Base-by-base conservation (phyloP, 2,329 filamentous ascomycete genomes). In the Colletotrichum chlorophyti region DNA sequence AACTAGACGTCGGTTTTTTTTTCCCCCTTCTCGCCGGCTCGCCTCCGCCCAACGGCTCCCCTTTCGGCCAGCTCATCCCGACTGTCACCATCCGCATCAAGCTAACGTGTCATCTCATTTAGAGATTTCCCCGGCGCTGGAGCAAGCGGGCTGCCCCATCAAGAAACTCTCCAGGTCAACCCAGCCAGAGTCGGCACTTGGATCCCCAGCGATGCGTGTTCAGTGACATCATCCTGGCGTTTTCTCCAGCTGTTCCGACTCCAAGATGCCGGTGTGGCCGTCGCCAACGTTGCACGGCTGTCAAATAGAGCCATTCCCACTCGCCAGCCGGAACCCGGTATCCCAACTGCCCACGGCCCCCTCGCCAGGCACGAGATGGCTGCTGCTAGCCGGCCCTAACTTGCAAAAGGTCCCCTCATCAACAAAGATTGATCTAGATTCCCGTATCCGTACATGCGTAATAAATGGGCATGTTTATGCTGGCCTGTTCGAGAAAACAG, bases 131-230 rank as follows among this genome's bases (percentile, higher is more conserved):
- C 57, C 51, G 23, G 37, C 23, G 32, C 52, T 59, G 51, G 43
- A 40, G 53, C 51, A 43, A 50, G 45, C 57, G 24, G 57, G 26
- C 35, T 50, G 26, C 51, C 37, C 55, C 51, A 34, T 59, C 37
- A n/a, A 55, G 31, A 45, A 47, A 41, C 10, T 45, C 41, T 40
- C 55, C 43, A 38, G 50, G 37, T 27, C 31, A 55, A 31, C 51
- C 55, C 43, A 59, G 38, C 38, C 55, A 49, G 14, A 45, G 15
- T 49, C 51, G 57, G 57, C 57, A 59, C 32, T 59, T 59, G 37
- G 21, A 23, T n/a, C 47, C 17, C 29, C 37, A 47, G 35, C 29
- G n/a, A 17, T n/a, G 24, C 23, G 23, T 59, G 31, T 45, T 26
- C 47, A 15, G 57, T 59, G 50, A 59, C 57, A 59, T 59, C 37